Evolutionary conservation across 768 basidiomycete species (phyloP), one percentile per base, ranked within the genome.

Genomic region (Pisolithus orientalis): DNA sequence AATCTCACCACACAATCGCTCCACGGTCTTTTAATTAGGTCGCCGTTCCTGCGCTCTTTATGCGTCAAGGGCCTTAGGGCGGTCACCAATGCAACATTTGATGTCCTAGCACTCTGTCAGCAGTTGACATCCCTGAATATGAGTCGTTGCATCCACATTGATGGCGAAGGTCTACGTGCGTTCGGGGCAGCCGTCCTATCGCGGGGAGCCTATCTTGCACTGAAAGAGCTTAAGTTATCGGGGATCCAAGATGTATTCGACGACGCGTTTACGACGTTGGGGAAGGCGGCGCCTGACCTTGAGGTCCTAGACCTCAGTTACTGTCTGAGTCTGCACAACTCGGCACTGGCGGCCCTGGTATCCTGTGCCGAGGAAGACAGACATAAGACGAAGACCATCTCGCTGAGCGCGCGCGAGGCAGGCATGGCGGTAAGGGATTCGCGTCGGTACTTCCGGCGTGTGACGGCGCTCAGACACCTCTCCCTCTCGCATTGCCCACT

Each of bases 291-390:
- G 0, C 87, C 88, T 17, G 71, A 74, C 59, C 76, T 94, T 21
- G 87, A 91, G 65, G 79, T 90, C 16, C 72, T 94, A 21, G 92
- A 94, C 66, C 69, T 93, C 55, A 88, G 86, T 68, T 87, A 88
- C 61, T 75, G 79, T 52, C 76, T 77, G 29, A 77, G 82, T 51
- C 65, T 93, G 53, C 85, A 84, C 63, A 90, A 92, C 63, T 84
- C 86, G 2, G 80, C 83, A 2, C 57, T 91, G 55, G 87, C 86
- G 43, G 85, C 83, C 3, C 84, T 90, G 63, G 81, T 90, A 5
- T 70, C 79, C 1, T 82, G 81, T 53, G 62, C 74, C 8, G 55
- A 64, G 45, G 73, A 66, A 5, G 55, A 32, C 28, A 28, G 44
- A 3, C 53, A 45, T 17, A 51, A 54, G 4, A 57, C 73, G 13